phyloP scores from a whole-genome alignment of 345 rosid genomes.

The Atalantia buxifolia region DNA sequence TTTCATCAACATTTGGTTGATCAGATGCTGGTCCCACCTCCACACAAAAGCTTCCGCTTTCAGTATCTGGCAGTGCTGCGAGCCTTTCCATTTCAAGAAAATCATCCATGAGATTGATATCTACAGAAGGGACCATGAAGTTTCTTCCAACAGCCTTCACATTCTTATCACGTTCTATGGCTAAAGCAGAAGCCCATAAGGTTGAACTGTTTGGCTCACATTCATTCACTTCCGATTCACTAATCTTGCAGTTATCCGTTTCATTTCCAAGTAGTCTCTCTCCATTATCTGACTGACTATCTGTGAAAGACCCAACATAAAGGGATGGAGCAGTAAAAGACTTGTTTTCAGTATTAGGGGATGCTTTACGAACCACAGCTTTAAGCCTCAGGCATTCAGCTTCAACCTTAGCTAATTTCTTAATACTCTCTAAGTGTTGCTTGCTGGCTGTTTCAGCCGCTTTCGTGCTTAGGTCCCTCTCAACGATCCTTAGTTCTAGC shows the following conservation, averaged over 20 bases:
- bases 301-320: constrained; percentile 54
- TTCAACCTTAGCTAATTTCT: constrained; percentile 71
- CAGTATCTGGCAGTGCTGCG: constrained; percentile 51
- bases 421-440: constrained; percentile 79
- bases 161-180: constrained; percentile 36
- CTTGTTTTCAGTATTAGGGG: constrained; percentile 24
- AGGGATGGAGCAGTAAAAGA: constrained; percentile 41
- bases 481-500: constrained; percentile 50
- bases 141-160: constrained; percentile 35
- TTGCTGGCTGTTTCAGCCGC: constrained; percentile 94
- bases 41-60: constrained; percentile 29
- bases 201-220: constrained; percentile 27
- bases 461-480: constrained; percentile 82
- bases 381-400: constrained; percentile 73
- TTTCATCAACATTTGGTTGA: constrained; percentile 30
- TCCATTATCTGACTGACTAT: constrained; percentile 69
- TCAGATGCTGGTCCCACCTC: constrained; percentile 30
- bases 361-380: constrained; percentile 47
- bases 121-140: constrained; percentile 35
- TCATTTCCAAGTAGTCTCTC: constrained; percentile 50
- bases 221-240: constrained; percentile 25
- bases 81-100: constrained; percentile 95
- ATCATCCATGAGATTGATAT: constrained; percentile 87
- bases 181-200: constrained; percentile 33
- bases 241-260: constrained; percentile 29